Evolutionary conservation across 129 eudicot species (phyloP).

Genomic region (Sambucus nigra): DNA sequence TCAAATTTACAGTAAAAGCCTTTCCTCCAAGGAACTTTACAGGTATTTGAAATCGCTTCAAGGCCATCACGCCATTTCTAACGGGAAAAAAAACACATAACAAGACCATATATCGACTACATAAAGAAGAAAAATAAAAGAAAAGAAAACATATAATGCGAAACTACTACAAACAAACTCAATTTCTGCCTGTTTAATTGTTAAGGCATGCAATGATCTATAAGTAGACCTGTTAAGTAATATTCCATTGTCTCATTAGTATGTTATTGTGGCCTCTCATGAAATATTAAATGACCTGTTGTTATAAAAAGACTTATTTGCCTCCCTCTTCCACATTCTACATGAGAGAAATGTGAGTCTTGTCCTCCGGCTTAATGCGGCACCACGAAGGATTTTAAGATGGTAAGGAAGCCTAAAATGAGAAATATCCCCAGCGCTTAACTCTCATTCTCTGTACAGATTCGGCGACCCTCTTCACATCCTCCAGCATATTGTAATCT

Average conservation of each 20-base stretch:
- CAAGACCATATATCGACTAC: no score
- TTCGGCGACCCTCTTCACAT: slow-evolving; percentile 89
- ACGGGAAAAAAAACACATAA: no score
- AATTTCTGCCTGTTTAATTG: no score
- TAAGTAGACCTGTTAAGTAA: neutral
- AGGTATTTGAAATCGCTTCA: neutral
- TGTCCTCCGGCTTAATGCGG: slow-evolving; percentile 44
- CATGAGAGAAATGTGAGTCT: slow-evolving; percentile 44
- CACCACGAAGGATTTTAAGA: slow-evolving; percentile 44
- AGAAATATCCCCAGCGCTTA: slow-evolving; percentile 38
- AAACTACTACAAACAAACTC: no score
- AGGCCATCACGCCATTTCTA: neutral
- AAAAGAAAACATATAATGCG: no score
- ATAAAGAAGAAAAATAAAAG: no score
- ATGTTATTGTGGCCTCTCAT: neutral
- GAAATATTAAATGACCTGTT: slow-evolving; percentile 22
- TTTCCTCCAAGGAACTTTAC: no score
- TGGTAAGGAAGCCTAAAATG: slow-evolving; percentile 30
- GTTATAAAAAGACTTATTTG: slow-evolving; percentile 42
- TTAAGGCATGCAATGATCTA: neutral
- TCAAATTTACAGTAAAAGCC: no score
- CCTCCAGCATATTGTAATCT: slow-evolving; percentile 92
- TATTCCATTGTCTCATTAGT: neutral
- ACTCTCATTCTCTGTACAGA: slow-evolving; percentile 66
- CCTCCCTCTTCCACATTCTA: slow-evolving; percentile 81